Conservation (phyloP, 768 basidiomycete genomes). For the Rhodotorula diobovata region DNA sequence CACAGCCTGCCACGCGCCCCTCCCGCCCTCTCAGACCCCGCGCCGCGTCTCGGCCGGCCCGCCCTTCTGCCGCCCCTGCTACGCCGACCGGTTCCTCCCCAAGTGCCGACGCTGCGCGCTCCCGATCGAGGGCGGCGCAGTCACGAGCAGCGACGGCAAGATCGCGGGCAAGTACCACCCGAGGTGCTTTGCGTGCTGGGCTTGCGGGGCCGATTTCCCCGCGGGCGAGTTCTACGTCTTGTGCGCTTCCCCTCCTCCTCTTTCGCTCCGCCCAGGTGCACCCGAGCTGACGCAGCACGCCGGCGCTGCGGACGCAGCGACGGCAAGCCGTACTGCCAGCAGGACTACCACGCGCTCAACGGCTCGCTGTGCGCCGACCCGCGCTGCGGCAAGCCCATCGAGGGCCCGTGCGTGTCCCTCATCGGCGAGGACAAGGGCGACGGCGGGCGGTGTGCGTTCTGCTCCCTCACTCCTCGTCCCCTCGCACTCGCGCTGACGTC, state of each 20-base stretch:
- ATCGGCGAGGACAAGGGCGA: constrained; percentile 40
- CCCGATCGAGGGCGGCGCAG: constrained; percentile 42
- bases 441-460: constrained; percentile 40
- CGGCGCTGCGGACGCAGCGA: constrained; percentile 4
- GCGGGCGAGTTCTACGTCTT: constrained; percentile 43
- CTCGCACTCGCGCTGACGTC: neutral
- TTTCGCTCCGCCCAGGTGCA: neutral
- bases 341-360: constrained; percentile 41
- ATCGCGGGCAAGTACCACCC: constrained; percentile 41
- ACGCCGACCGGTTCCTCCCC: constrained; percentile 41
- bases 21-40: neutral
- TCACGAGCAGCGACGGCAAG: constrained; percentile 41
- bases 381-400: constrained; percentile 37
- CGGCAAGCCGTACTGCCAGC: constrained; percentile 39
- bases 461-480: neutral
- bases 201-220: constrained; percentile 37
- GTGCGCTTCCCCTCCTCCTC: neutral
- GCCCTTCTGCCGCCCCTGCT: constrained; percentile 40
- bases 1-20: constrained; percentile 8
- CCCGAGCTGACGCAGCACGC: neutral
- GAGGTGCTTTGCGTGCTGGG: constrained; percentile 30
- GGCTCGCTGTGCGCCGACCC: constrained; percentile 39
- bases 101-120: constrained; percentile 41
- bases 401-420: constrained; percentile 42
- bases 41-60: constrained; percentile 31